These are phyloP conservation scores for Arthrobotrys musiformis DNA, from an alignment of 2,329 filamentous ascomycete species.

Conservation along the genomic window DNA sequence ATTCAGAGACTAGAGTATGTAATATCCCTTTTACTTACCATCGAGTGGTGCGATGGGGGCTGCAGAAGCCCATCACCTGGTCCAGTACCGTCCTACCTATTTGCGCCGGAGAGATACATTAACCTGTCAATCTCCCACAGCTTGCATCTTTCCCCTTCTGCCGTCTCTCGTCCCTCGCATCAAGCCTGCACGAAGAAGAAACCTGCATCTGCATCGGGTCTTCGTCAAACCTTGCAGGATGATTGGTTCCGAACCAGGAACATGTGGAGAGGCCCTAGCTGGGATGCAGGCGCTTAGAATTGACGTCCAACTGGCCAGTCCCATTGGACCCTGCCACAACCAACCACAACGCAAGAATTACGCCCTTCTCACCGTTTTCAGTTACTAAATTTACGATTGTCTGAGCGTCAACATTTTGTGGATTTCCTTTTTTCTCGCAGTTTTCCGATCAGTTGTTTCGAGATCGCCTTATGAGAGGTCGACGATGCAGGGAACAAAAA, in stretches of 20 bases:
- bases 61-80: constrained; percentile 3
- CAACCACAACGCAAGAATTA: constrained; percentile 56
- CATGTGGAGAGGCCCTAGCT: constrained; percentile 42
- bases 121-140: constrained; percentile 28
- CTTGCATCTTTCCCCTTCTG: constrained; percentile 29
- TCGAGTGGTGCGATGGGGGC: background rate
- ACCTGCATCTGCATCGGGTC: constrained; percentile 19
- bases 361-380: constrained; percentile 53
- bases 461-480: constrained; percentile 9
- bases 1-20: background rate
- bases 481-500: constrained; percentile 16
- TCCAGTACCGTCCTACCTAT: constrained; percentile 25
- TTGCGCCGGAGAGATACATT: constrained; percentile 19
- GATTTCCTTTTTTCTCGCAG: constrained; percentile 43
- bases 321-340: constrained; percentile 29
- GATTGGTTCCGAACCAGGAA: constrained; percentile 37
- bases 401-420: constrained; percentile 2
- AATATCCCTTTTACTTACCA: no score
- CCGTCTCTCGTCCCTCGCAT: constrained; percentile 42
- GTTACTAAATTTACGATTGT: constrained; percentile 55
- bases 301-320: constrained; percentile 38
- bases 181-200: constrained; percentile 23
- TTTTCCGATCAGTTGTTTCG: constrained; percentile 45
- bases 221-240: constrained; percentile 39
- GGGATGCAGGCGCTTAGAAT: constrained; percentile 47